Conservation (phyloP, 2,329 filamentous ascomycete species). For the Epichloe typhina region DNA sequence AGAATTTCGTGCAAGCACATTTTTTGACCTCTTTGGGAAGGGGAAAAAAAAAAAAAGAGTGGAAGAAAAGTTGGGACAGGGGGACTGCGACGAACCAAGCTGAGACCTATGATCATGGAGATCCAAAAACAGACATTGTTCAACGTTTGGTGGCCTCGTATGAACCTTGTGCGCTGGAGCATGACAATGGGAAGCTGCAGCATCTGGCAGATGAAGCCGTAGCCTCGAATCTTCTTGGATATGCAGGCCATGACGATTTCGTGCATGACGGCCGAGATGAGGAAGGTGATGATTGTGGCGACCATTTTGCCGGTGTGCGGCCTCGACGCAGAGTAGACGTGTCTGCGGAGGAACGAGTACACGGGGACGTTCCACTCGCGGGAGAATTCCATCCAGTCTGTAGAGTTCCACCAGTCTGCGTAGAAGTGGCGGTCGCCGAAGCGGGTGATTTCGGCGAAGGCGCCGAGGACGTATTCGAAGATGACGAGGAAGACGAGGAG, state of each 20-base stretch:
- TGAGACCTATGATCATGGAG: conserved; percentile 78
- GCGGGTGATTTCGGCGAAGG: conserved; percentile 84
- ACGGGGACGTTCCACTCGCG: conserved; percentile 97
- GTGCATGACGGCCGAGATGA: conserved; percentile 79
- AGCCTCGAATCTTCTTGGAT: conserved; percentile 89
- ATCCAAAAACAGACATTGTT: conserved; percentile 90
- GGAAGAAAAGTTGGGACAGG: neutral
- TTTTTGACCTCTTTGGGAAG: neutral
- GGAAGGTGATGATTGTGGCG: conserved; percentile 81
- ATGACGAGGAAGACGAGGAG: conserved; percentile 94
- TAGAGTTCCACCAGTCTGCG: conserved; percentile 61
- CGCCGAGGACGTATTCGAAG: conserved; percentile 91
- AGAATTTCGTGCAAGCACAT: conserved; percentile 8
- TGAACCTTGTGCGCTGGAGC: conserved; percentile 67
- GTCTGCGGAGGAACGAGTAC: conserved; percentile 85
- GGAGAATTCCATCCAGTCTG: conserved; percentile 90
- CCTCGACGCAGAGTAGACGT: conserved; percentile 79
- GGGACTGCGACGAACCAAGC: conserved; percentile 45
- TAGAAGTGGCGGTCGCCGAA: conserved; percentile 96
- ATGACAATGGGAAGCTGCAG: conserved; percentile 90
- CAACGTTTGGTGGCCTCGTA: conserved; percentile 60
- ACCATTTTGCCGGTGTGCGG: conserved; percentile 61
- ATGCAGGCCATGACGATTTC: conserved; percentile 97
- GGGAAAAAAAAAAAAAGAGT: neutral
- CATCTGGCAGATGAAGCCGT: conserved; percentile 94